Evolutionary conservation across 1,139 yeast species (phyloP).

Genomic region (Candida dubliniensis): DNA sequence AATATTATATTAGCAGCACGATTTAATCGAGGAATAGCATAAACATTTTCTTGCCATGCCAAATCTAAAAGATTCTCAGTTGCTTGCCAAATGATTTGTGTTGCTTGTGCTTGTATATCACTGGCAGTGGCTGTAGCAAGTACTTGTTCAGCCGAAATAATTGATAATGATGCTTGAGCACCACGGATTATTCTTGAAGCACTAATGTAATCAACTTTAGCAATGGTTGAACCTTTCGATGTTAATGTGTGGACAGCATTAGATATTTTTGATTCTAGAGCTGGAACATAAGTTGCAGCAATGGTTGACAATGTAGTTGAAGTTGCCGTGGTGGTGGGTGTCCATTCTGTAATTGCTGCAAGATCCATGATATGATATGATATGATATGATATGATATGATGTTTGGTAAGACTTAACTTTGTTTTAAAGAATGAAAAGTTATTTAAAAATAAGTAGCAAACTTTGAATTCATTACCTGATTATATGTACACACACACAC

Average conservation of each 20-base stretch:
- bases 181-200: conserved; percentile 25
- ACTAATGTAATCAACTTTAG: conserved; percentile 15
- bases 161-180: conserved; percentile 38
- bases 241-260: conserved; percentile 18
- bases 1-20: conserved; percentile 28
- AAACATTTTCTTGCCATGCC: conserved; percentile 25
- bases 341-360: conserved; percentile 17
- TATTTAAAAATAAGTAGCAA: too few relatives aligned
- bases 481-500: too few relatives aligned
- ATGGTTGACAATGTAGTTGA: conserved; percentile 21
- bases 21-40: conserved; percentile 27
- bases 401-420: too few relatives aligned
- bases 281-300: conserved; percentile 23
- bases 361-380: too few relatives aligned
- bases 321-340: conserved; percentile 23
- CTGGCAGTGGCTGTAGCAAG: conserved; percentile 36
- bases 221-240: conserved; percentile 13
- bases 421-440: too few relatives aligned
- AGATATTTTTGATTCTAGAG: conserved; percentile 16
- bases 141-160: conserved; percentile 30
- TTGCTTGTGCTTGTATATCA: conserved; percentile 23
- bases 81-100: conserved; percentile 33
- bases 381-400: too few relatives aligned
- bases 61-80: conserved; percentile 27
- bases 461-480: too few relatives aligned